Evolutionary conservation across 176 grass and related monocot genomes (phyloP).

Genomic region (Musa troglodytarum): DNA sequence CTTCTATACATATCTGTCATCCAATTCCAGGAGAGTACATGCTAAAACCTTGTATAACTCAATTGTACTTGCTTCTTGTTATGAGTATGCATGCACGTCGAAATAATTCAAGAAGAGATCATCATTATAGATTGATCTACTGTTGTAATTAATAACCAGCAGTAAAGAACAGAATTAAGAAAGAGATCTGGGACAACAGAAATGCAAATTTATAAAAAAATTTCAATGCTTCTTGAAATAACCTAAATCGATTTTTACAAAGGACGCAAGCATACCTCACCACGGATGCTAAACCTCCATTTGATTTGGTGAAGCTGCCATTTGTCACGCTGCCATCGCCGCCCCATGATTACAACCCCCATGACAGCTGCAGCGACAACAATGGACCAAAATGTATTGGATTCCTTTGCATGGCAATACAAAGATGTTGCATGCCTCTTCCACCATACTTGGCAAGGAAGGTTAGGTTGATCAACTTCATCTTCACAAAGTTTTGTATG

Average conservation of each 20-base stretch:
- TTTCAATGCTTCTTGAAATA: no score
- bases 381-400: constrained; percentile 75
- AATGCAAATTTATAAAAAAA: not conserved
- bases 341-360: constrained; percentile 74
- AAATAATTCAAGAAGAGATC: not conserved
- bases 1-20: not conserved
- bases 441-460: constrained; percentile 37
- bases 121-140: no score
- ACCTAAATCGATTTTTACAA: not conserved
- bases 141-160: not conserved
- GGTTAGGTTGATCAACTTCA: constrained; percentile 1
- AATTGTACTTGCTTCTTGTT: not conserved
- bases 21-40: not conserved
- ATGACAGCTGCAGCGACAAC: constrained; percentile 65
- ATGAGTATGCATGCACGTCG: not conserved
- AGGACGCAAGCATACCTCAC: constrained; percentile 36
- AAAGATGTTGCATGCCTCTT: constrained; percentile 65
- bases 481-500: constrained; percentile 7
- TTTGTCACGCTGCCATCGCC: constrained; percentile 48
- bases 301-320: constrained; percentile 56
- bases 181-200: not conserved
- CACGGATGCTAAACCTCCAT: constrained; percentile 28
- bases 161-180: not conserved
- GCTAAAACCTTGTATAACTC: not conserved
- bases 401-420: constrained; percentile 71